Percentiles rank a stretch among this genome's conserved stretches.
phyloP scores from a whole-genome alignment of 139 green algal species.

The Chlamydomonas schloesseri region DNA sequence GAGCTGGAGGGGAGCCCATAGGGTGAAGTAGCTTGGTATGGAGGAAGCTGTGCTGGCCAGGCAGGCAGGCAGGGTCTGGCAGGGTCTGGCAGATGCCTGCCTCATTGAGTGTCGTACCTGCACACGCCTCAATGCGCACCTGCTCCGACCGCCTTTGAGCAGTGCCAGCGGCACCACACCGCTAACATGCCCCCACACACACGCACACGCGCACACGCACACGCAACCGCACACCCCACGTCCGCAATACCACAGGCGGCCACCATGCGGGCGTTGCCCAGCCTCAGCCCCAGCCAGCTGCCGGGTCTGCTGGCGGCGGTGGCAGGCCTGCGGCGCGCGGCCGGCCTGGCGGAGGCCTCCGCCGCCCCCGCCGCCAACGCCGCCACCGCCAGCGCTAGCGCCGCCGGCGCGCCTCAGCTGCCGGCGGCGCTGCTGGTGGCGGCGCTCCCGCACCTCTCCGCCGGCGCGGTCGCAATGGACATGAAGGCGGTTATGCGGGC shows the following conservation, averaged over 20 bases:
- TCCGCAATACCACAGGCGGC: background rate
- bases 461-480: background rate
- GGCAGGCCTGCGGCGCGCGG: background rate
- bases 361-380: no score
- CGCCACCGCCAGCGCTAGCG: no score
- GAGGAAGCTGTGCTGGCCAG: no score
- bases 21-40: no score
- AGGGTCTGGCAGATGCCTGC: no score
- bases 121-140: no score
- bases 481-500: slow-evolving; percentile 23
- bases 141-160: no score
- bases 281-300: background rate
- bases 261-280: background rate
- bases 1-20: no score
- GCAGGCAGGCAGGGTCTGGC: no score
- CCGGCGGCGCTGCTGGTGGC: background rate
- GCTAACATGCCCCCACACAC: background rate
- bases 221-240: background rate
- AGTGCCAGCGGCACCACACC: background rate
- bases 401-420: background rate
- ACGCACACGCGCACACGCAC: background rate
- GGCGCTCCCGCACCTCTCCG: slow-evolving; percentile 3
- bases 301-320: background rate
- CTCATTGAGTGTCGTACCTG: no score
- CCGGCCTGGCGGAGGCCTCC: background rate